Base-by-base conservation (phyloP, 129 eudicot genomes). In the Tagetes patula region DNA sequence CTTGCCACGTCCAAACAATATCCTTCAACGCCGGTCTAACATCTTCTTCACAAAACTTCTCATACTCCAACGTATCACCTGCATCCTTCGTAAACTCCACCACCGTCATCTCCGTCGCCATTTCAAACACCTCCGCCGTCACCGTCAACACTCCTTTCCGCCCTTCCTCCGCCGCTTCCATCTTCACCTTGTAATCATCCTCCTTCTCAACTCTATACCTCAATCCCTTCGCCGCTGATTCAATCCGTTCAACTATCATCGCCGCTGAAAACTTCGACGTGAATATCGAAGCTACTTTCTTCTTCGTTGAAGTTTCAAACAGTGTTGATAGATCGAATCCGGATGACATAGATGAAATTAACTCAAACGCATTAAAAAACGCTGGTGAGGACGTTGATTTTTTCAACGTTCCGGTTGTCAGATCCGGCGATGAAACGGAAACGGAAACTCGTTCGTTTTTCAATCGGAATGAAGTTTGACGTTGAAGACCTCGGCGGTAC, bases 1-100 rank as follows among this genome's bases (percentile, higher is more conserved):
- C 82, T 72, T 79, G 82, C 82, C 82, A 79, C 43, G 82, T 79
- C 82, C 82, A 79, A 41, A 79, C 82, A 55, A 79, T 79, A 72
- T 79, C 82, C 67, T 79, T 79, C 27, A 79, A 65, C 82, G 78
- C 78, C 62, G 82, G 82, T 65, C 82, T 79, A 54, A 79, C 63
- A 40, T 72, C 82, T 52, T 79, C 82, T 46, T 79, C 82, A 43
- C 82, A 79, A 47, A 79, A 79, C 82, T 54, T 79, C 8, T 79
- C 82, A 31, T 79, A 79, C 27, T 79, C 82, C 69, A 79, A 13
- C 0, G 82, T 79, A 39, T 79, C 82, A 6, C 82, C 82, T 61
- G 82, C 72, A 8, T 79, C 78, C 41, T 72, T 79, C 30, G 68
- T 9, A 30, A 79, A 79, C 62, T 79, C 82, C 7, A 79, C 82